Conservation (phyloP, 192 early-diverging fungal genomes). For the Obelidium mucronatum region DNA sequence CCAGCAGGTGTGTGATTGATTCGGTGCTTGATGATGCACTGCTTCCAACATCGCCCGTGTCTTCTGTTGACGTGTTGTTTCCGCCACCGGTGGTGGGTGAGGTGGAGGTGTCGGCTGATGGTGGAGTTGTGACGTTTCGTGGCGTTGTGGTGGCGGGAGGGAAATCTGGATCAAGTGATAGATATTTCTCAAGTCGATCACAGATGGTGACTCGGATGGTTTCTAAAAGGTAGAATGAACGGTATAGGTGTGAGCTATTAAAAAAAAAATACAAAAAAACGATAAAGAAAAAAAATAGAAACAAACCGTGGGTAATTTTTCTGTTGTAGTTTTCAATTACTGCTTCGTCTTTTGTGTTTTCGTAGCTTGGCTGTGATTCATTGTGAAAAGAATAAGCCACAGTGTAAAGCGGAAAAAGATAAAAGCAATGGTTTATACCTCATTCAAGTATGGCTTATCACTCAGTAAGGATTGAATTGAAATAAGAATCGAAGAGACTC, state of each 20-base stretch:
- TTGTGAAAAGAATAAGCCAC: too few species aligned
- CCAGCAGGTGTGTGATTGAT: constrained; percentile 27
- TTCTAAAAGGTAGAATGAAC: constrained; percentile 35
- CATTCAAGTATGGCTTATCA: constrained; percentile 68
- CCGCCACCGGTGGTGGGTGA: neutral
- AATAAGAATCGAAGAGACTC: constrained; percentile 62
- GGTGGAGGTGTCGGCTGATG: neutral
- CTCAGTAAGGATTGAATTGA: constrained; percentile 70
- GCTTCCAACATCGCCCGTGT: neutral
- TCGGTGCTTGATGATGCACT: neutral
- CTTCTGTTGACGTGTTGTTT: neutral
- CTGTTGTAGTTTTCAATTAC: constrained; percentile 60
- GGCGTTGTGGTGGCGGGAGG: neutral
- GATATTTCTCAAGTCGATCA: constrained; percentile 60
- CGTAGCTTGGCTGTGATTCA: constrained; percentile 62
- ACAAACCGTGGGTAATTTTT: constrained; percentile 66
- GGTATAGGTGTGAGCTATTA: neutral
- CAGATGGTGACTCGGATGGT: constrained; percentile 66
- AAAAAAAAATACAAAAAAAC: neutral
- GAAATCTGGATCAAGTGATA: constrained; percentile 2
- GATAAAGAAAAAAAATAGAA: neutral
- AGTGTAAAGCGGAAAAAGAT: neutral
- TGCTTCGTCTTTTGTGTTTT: constrained; percentile 49
- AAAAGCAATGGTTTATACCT: constrained; percentile 37
- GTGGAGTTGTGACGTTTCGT: neutral